These are phyloP conservation scores for Cutaneotrichosporon cavernicola DNA, from an alignment of 1,284 basidiomycete species.

Conservation along the genomic window DNA sequence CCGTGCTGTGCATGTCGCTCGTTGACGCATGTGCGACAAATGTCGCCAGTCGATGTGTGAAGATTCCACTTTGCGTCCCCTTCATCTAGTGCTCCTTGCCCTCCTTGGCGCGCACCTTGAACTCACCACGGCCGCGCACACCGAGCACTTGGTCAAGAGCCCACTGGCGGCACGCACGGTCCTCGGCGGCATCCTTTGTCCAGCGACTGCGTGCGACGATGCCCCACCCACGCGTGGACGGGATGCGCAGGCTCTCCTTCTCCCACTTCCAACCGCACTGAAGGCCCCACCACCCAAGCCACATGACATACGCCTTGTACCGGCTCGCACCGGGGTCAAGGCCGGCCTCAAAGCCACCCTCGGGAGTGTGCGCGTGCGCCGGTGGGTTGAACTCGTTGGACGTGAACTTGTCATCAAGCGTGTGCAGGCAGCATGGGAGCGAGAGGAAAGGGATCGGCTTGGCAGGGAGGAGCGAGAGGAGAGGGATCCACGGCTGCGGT, in stretches of 20 bases:
- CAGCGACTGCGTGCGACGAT: conserved; percentile 35
- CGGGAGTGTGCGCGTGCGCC: conserved; percentile 36
- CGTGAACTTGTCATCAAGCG: conserved; percentile 47
- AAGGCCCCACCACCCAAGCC: conserved; percentile 68
- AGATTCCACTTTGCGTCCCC: background rate
- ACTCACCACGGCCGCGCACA: conserved; percentile 42
- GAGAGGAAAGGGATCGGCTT: conserved; percentile 73
- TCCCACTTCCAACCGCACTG: conserved; percentile 83
- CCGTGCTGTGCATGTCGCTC: background rate
- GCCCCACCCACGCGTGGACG: conserved; percentile 56
- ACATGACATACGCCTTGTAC: conserved; percentile 77
- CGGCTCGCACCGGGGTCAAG: conserved; percentile 62
- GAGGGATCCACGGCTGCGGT: conserved; percentile 68
- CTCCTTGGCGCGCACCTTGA: conserved; percentile 49
- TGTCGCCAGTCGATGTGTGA: too few species aligned
- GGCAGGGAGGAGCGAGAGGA: conserved; percentile 63
- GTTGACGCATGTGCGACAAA: too few species aligned
- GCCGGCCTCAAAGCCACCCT: conserved; percentile 47
- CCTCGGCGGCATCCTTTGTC: conserved; percentile 28
- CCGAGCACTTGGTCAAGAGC: conserved; percentile 44
- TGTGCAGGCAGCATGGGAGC: conserved; percentile 78
- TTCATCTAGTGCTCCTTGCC: conserved; percentile 41
- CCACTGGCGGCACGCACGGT: conserved; percentile 40
- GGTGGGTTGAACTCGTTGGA: conserved; percentile 53
- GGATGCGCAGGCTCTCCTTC: conserved; percentile 81